Percentiles rank a stretch among this genome's conserved stretches.
Conservation (phyloP, 2,329 filamentous ascomycete genomes). For the Botrytis pseudocinerea region DNA sequence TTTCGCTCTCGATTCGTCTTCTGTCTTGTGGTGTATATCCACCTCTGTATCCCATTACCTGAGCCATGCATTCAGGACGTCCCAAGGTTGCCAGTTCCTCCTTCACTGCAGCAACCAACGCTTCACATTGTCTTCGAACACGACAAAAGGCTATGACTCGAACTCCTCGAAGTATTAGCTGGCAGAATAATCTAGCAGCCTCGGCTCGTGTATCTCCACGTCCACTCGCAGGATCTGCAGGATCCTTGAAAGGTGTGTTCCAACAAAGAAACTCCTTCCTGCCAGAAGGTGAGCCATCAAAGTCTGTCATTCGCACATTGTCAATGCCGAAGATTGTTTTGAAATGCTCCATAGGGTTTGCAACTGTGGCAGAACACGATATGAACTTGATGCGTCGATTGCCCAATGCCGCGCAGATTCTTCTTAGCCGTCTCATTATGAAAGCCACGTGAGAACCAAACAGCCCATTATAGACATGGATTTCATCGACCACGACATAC, state of each 20-base stretch:
- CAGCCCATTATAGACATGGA: constrained; percentile 95
- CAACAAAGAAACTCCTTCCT: constrained; percentile 95
- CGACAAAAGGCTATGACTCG: constrained; percentile 91
- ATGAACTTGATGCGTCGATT: constrained; percentile 86
- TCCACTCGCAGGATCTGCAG: constrained; percentile 80
- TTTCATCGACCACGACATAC: constrained; percentile 87
- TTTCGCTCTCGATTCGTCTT: constrained; percentile 84
- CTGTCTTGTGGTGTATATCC: constrained; percentile 93
- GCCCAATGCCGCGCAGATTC: constrained; percentile 87
- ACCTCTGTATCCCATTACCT: constrained; percentile 94
- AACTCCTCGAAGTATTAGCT: constrained; percentile 83
- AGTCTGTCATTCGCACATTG: constrained; percentile 78
- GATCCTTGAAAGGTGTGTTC: constrained; percentile 95
- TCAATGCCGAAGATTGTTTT: constrained; percentile 89
- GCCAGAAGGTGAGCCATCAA: constrained; percentile 89
- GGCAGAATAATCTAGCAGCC: constrained; percentile 86
- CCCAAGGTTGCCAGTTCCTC: constrained; percentile 73
- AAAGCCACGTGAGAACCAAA: constrained; percentile 93
- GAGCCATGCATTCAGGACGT: constrained; percentile 68
- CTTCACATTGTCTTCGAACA: constrained; percentile 84
- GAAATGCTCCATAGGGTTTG: constrained; percentile 91
- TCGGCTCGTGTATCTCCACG: constrained; percentile 81
- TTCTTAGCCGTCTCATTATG: constrained; percentile 85
- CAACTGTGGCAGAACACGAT: constrained; percentile 93
- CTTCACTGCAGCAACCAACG: constrained; percentile 76